Base-by-base conservation (phyloP, 179 eudicot species). In the Beta macrorhiza region DNA sequence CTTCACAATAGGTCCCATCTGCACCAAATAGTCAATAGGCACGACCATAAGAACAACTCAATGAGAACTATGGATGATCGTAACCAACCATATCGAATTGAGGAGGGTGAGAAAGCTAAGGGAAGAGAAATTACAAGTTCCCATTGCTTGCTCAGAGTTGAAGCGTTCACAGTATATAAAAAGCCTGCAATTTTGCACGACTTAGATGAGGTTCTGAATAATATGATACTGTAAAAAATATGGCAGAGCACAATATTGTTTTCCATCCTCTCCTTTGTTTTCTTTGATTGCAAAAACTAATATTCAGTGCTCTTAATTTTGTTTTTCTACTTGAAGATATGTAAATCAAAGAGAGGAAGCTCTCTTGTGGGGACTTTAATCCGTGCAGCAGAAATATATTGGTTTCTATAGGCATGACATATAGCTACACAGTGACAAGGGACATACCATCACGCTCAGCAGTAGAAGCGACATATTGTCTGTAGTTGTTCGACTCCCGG, bases 111-210 rank as follows among this genome's bases (percentile, higher is more conserved):
- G 75, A 55, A 68, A 4, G 58, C 64, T 13, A 61, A 67, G 74
- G 52, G 42, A 59, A 53, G 82, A 88, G 76, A 82, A 58, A 84
- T 90, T 88, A 92, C 99, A 72, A 63, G 72, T 76, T 89, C 80
- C 99, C 99, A 96, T 72, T 96, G 91, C 87, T 90, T 94, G 95
- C 82, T 90, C 77, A 96, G 88, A 68, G 99, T 96, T 64, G 98
- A 96, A 80, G 98, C 99, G 57, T 87, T 94, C 80, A 96, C 78
- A 67, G 99, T 87, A 88, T 96, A 96, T 82, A 96, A 83, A 84
- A 64, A 96, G 71, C 98, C 99, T 96, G 96, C 86, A 87, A 67
- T 57, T 22, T 57, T 22, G 69, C 51, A 51, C 15, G 45, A 57
- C 56, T 81, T 64, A 83, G 70, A 77, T 53, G 20, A 49, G 42